Evolutionary conservation across 805 yeast genomes (phyloP), one percentile per base, ranked within the genome.

Genomic region (Candida orba): DNA sequence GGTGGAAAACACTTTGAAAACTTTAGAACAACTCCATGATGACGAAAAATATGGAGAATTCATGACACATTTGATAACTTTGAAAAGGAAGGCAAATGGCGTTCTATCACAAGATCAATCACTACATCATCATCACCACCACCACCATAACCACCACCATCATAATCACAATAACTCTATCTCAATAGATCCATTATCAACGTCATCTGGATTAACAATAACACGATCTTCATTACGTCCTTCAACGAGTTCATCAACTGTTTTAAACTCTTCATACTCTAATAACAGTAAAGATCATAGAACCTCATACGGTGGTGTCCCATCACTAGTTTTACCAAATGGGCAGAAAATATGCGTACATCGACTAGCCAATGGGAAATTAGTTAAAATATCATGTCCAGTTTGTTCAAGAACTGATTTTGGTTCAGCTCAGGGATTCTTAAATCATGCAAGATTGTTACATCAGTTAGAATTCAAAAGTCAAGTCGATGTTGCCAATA

Each of bases 391-490:
- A 32, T 78, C 78, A 8, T 85, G 95, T 58, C 76, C 79, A 2
- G 74, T 71, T 40, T 85, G 95, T 61, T 72, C 68, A 10, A 61
- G 90, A 41, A 71, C 78, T 35, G 84, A 83, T 48, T 85, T 85
- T 56, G 79, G 86, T 8, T 76, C 84, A 13, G 86, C 89, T 0
- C 93, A 85, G 57, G 93, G 93, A 14, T 83, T 85, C 52, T 70
- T 84, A 32, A 85, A 84, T 58, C 95, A 85, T 59, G 76, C 83
- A 42, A 68, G 93, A 46, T 72, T 82, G 23, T 84, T 89, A 8
- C 95, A 85, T 58, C 66, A 76, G n/a, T 76, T 73, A 43, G 86
- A 80, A 45, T 84, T 75, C 49, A 73, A 81, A 6, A 76, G 83
- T 8, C 91, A 84, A 53, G 88, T 81, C 48, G 73, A 81, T 13